Conservation (phyloP, 2,329 filamentous ascomycete genomes). For the Fusarium sp. region DNA sequence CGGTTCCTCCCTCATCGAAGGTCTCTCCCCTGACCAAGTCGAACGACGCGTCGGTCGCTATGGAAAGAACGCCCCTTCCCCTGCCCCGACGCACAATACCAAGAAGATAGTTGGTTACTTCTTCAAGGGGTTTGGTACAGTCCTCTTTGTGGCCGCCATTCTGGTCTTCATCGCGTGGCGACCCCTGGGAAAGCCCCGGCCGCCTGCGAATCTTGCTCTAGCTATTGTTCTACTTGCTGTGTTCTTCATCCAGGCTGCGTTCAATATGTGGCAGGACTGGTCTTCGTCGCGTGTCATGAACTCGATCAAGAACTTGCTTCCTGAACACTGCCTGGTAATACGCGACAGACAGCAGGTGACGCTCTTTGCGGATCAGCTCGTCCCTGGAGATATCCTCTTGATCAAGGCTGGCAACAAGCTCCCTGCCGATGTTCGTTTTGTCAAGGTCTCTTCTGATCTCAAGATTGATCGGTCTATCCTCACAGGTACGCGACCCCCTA, state of each 20-base stretch:
- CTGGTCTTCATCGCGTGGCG: conserved; percentile 84
- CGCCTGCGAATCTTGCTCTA: conserved; percentile 76
- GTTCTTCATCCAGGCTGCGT: conserved; percentile 76
- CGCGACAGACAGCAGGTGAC: conserved; percentile 67
- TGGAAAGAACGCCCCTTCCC: conserved; percentile 34
- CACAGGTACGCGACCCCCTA: conserved; percentile 48
- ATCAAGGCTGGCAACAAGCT: conserved; percentile 80
- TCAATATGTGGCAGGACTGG: conserved; percentile 81
- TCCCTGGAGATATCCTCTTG: conserved; percentile 77
- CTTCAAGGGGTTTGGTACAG: conserved; percentile 81
- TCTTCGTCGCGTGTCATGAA: conserved; percentile 82
- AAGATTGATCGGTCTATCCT: conserved; percentile 81
- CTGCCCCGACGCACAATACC: conserved; percentile 27
- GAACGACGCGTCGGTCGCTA: conserved; percentile 24
- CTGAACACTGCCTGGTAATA: conserved; percentile 75
- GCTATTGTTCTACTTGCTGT: conserved; percentile 79
- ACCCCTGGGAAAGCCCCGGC: conserved; percentile 78
- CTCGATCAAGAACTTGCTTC: conserved; percentile 84
- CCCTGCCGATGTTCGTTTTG: conserved; percentile 78
- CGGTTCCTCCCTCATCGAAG: conserved; percentile 19
- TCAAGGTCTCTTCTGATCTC: conserved; percentile 75
- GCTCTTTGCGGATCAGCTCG: conserved; percentile 69
- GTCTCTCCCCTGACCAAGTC: conserved; percentile 28
- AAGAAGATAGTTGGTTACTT: conserved; percentile 74
- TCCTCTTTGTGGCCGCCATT: conserved; percentile 75